Evolutionary conservation across 2,329 filamentous ascomycete species (phyloP).

Genomic region (Calonectria crousiana): DNA sequence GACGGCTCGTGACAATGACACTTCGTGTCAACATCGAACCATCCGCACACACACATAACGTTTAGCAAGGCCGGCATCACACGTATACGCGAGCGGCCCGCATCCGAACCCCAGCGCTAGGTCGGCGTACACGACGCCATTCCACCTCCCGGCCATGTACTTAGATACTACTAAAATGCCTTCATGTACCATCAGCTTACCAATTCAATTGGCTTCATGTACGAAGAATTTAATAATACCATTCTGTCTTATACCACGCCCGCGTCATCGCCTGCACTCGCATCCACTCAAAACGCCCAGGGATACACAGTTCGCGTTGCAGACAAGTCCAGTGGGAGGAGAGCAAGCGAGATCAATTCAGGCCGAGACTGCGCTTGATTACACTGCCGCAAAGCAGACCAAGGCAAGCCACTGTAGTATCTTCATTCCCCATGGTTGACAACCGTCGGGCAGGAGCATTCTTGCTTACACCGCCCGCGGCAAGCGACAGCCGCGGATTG

Average conservation of each 20-base stretch:
- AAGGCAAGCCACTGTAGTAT: not conserved
- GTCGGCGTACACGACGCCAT: not conserved
- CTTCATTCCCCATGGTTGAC: not conserved
- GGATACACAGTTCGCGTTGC: not conserved
- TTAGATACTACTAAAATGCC: slow-evolving; percentile 10
- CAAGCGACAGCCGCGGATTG: not conserved
- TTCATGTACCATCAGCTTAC: slow-evolving; percentile 25
- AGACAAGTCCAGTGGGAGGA: not conserved
- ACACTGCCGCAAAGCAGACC: not conserved
- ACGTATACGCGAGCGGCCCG: not conserved
- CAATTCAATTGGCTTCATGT: slow-evolving; percentile 14
- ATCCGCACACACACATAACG: not conserved
- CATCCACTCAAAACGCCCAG: not conserved
- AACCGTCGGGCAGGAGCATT: not conserved
- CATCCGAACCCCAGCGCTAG: not conserved
- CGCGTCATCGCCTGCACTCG: not conserved
- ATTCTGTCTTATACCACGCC: not conserved
- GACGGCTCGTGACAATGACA: not conserved
- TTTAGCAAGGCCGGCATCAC: not conserved
- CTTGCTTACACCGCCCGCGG: not conserved
- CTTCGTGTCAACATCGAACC: not conserved
- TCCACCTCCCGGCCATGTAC: slow-evolving; percentile 23
- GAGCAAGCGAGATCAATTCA: not conserved
- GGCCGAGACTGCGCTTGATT: not conserved
- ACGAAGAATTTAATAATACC: slow-evolving; percentile 22